phyloP scores from a whole-genome alignment of 805 yeast genomes.

The Nakazawaea ernobii region DNA sequence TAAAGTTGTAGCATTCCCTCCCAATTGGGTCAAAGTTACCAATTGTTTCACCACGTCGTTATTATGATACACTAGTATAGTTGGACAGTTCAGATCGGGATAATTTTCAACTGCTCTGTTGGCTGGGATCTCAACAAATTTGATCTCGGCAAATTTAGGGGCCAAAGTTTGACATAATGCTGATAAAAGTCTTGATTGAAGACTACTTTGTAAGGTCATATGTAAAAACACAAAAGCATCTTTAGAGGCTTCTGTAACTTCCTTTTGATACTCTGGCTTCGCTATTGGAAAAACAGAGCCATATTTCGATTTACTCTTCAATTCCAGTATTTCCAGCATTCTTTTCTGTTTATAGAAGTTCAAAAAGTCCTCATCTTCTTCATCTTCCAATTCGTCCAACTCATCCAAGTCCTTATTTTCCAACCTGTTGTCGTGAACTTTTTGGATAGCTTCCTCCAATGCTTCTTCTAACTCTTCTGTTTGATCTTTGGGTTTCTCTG shows the following conservation, averaged over 20 bases:
- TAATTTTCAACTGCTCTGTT: conserved; percentile 87
- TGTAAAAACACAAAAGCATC: conserved; percentile 69
- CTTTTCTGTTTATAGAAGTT: conserved; percentile 73
- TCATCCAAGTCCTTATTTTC: conserved; percentile 76
- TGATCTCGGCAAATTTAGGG: conserved; percentile 67
- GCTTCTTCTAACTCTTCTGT: conserved; percentile 84
- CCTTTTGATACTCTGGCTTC: conserved; percentile 83
- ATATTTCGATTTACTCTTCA: conserved; percentile 51
- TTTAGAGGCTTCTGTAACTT: conserved; percentile 77
- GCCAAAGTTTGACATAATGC: conserved; percentile 57
- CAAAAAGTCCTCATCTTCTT: conserved; percentile 88
- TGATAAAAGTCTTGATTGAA: conserved; percentile 70
- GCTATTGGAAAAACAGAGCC: conserved; percentile 76
- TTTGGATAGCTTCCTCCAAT: conserved; percentile 70
- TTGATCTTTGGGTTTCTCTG: conserved; percentile 86
- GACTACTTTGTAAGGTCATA: conserved; percentile 57
- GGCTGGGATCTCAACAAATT: conserved; percentile 90
- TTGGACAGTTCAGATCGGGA: conserved; percentile 89
- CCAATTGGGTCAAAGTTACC: conserved; percentile 74
- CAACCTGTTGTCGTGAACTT: conserved; percentile 77
- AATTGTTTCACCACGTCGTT: conserved; percentile 75
- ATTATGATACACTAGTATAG: conserved; percentile 74
- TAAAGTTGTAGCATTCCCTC: conserved; percentile 72
- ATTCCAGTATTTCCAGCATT: conserved; percentile 61
- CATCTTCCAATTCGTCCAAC: conserved; percentile 82